Percentiles rank a stretch among this genome's conserved stretches.
phyloP scores from a whole-genome alignment of 305 asterid genomes.

The Rubia tinctorum region DNA sequence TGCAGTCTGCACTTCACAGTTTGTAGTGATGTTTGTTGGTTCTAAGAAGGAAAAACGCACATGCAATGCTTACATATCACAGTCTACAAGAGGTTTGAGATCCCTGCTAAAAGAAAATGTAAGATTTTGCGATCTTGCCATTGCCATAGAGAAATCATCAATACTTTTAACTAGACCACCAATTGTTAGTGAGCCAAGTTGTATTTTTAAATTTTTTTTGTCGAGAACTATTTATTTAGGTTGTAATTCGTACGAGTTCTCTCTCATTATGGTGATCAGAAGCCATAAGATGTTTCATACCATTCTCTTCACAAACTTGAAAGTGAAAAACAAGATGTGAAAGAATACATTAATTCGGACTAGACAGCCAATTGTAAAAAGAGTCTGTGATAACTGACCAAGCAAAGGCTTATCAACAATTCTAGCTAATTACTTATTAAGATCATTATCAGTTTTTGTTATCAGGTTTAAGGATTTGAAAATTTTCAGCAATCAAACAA shows the following conservation, averaged over 20 bases:
- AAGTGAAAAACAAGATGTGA: background rate
- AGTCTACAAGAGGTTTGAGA: conserved; percentile 82
- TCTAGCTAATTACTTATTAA: background rate
- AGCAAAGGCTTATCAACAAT: background rate
- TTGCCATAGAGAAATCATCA: background rate
- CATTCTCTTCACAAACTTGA: background rate
- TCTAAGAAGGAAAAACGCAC: conserved; percentile 41
- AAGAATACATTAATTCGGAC: background rate
- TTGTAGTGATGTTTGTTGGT: conserved; percentile 81
- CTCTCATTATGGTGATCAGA: background rate
- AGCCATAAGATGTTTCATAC: background rate
- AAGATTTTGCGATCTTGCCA: conserved; percentile 23
- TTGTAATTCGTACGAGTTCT: background rate
- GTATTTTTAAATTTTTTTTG: background rate
- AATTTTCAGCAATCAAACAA: background rate
- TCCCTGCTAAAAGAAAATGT: conserved; percentile 83
- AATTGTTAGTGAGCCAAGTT: background rate
- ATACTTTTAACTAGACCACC: background rate
- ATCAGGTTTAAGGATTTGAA: background rate
- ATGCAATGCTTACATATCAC: conserved; percentile 83
- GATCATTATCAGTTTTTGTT: background rate
- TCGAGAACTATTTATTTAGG: background rate
- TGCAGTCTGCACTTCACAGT: conserved; percentile 81
- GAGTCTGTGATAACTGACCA: background rate
- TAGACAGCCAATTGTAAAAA: background rate